Evolutionary conservation across 768 basidiomycete genomes (phyloP).

Genomic region (Suillus decipiens): DNA sequence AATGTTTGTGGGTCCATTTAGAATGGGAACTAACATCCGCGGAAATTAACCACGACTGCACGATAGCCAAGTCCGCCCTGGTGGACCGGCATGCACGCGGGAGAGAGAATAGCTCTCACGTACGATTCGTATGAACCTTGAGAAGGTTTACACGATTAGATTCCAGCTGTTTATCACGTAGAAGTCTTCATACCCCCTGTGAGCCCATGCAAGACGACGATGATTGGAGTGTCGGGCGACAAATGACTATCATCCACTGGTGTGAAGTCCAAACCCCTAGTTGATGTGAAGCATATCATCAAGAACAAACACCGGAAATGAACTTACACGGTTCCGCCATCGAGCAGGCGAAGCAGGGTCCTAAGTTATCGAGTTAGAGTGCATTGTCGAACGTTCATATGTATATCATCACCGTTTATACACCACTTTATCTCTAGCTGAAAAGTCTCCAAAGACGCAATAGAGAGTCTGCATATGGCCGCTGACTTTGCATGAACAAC

Average conservation of each 20-base stretch:
- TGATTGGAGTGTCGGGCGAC: slow-evolving; percentile 27
- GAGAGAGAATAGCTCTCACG: slow-evolving; percentile 78
- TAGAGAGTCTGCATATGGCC: slow-evolving; percentile 37
- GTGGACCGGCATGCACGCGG: slow-evolving; percentile 65
- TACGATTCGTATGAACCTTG: slow-evolving; percentile 89
- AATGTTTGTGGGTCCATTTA: slow-evolving; percentile 7
- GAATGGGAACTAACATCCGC: slow-evolving; percentile 69
- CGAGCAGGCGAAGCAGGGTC: slow-evolving; percentile 30
- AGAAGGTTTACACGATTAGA: slow-evolving; percentile 13
- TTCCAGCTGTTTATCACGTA: slow-evolving; percentile 4
- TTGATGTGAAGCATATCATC: background rate
- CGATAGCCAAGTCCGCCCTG: slow-evolving; percentile 91
- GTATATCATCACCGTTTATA: slow-evolving; percentile 29
- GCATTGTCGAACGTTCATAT: slow-evolving; percentile 1
- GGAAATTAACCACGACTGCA: slow-evolving; percentile 88
- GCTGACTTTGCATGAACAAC: slow-evolving; percentile 23
- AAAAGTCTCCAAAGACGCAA: slow-evolving; percentile 33
- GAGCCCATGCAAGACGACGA: slow-evolving; percentile 35
- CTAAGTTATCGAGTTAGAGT: slow-evolving; percentile 19
- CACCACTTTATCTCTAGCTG: slow-evolving; percentile 29
- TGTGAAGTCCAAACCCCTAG: slow-evolving; percentile 36
- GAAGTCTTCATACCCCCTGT: slow-evolving; percentile 30
- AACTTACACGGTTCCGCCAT: slow-evolving; percentile 37
- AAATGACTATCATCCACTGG: slow-evolving; percentile 27
- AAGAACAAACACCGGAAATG: slow-evolving; percentile 5